These are phyloP conservation scores for Trichoderma sp. DNA, from an alignment of 2,329 filamentous ascomycete genomes.

Conservation along the genomic window DNA sequence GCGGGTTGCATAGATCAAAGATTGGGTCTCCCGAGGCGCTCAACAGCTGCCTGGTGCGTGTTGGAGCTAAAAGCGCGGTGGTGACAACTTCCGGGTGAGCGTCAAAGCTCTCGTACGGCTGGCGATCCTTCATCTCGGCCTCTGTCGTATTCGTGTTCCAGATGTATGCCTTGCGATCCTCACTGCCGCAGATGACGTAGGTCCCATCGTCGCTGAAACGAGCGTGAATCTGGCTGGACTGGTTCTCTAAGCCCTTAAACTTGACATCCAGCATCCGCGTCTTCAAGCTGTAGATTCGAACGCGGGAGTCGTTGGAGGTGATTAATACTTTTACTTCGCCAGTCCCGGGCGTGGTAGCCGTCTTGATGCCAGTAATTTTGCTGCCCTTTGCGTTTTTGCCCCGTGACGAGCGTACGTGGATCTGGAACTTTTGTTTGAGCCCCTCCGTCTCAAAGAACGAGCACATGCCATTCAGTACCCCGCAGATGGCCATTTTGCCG, in stretches of 20 bases:
- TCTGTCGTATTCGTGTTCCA: conserved; percentile 63
- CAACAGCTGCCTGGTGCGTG: conserved; percentile 71
- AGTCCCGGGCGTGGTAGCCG: conserved; percentile 55
- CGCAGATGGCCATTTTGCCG: conserved; percentile 84
- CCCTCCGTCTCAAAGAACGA: conserved; percentile 92
- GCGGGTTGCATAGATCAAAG: conserved; percentile 96
- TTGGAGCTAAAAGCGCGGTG: conserved; percentile 80
- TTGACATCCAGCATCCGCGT: conserved; percentile 86
- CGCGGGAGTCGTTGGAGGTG: conserved; percentile 90
- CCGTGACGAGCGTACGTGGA: conserved; percentile 88
- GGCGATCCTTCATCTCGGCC: conserved; percentile 69
- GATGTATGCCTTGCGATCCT: conserved; percentile 85
- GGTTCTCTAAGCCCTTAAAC: conserved; percentile 87
- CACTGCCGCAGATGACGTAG: conserved; percentile 89
- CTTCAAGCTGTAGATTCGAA: conserved; percentile 83
- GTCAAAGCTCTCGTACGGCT: conserved; percentile 83
- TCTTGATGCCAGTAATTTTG: conserved; percentile 94
- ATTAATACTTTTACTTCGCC: conserved; percentile 80
- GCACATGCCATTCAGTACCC: conserved; percentile 79
- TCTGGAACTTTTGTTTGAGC: conserved; percentile 75
- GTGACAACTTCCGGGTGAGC: conserved; percentile 88
- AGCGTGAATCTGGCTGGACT: conserved; percentile 84
- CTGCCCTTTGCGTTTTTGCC: conserved; percentile 94
- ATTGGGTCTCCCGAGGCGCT: conserved; percentile 83
- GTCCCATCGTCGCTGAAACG: conserved; percentile 81